These are phyloP conservation scores for Aspergillus proliferans DNA, from an alignment of 2,329 filamentous ascomycete species.

Conservation along the genomic window DNA sequence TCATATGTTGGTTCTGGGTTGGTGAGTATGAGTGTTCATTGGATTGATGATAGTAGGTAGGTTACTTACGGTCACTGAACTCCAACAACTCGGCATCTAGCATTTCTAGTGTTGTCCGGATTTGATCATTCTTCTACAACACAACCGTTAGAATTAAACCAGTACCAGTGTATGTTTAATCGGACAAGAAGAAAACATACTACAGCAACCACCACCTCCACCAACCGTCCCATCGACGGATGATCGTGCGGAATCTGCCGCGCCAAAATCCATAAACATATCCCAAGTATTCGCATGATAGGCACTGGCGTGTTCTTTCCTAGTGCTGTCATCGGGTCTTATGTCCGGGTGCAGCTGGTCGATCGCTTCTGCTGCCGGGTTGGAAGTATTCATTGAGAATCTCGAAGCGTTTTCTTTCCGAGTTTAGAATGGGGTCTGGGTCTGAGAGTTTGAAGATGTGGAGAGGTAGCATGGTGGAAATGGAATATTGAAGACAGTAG, in stretches of 20 bases:
- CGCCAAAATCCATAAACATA: not conserved
- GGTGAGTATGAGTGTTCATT: too few species aligned
- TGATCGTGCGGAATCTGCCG: slow-evolving; percentile 7
- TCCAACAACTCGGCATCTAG: slow-evolving; percentile 6
- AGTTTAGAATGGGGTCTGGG: not conserved
- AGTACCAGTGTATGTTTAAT: not conserved
- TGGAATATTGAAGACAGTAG: not conserved
- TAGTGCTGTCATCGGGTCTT: not conserved
- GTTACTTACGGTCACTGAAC: slow-evolving; percentile 5
- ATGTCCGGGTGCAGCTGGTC: not conserved
- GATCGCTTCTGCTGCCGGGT: slow-evolving; percentile 3
- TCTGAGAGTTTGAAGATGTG: not conserved
- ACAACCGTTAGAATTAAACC: not conserved
- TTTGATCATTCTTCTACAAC: too few species aligned
- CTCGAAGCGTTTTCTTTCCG: not conserved
- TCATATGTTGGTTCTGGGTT: too few species aligned
- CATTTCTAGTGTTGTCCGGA: slow-evolving; percentile 6
- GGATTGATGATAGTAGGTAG: too few species aligned
- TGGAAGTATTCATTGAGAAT: slow-evolving; percentile 3
- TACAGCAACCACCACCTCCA: slow-evolving; percentile 1
- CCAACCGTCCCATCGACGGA: slow-evolving; percentile 3
- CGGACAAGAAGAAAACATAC: not conserved
- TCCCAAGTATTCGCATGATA: slow-evolving; percentile 7
- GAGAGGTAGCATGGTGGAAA: not conserved
- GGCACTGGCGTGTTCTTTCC: not conserved